phyloP scores from a whole-genome alignment of 129 eudicot genomes.

The Flaveria sonorensis region DNA sequence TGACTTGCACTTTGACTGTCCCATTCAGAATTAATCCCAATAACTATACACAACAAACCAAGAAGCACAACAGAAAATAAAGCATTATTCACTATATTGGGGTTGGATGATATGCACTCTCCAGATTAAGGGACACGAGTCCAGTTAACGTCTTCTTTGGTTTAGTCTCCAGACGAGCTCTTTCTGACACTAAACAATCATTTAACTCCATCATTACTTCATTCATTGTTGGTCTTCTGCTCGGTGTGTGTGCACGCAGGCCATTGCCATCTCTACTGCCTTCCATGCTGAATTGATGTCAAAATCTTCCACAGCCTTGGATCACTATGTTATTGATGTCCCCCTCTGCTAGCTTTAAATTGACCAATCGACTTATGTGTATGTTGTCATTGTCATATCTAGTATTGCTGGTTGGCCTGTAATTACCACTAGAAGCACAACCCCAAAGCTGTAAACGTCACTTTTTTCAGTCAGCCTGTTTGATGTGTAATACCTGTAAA shows the following conservation, averaged over 20 bases:
- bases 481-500: conserved; percentile 42
- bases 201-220: conserved; percentile 28
- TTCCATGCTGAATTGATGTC: conserved; percentile 30
- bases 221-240: conserved; percentile 35
- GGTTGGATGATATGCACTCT: conserved; percentile 8
- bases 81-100: conserved; percentile 14
- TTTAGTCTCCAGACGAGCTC: conserved; percentile 4
- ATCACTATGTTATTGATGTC: conserved; percentile 28
- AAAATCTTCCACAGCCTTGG: conserved; percentile 21
- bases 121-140: conserved; percentile 19
- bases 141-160: conserved; percentile 4
- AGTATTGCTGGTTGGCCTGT: conserved; percentile 36
- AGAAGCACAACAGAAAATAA: neutral
- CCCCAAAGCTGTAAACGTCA: conserved; percentile 47
- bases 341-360: conserved; percentile 21
- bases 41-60: neutral
- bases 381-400: conserved; percentile 9
- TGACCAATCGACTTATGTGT: conserved; percentile 25
- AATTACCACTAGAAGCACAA: conserved; percentile 38
- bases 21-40: too few relatives aligned
- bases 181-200: conserved; percentile 25
- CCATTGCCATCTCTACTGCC: conserved; percentile 27
- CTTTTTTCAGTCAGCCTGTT: conserved; percentile 38
- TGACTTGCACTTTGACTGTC: too few relatives aligned
- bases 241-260: conserved; percentile 28